Conservation (phyloP, 352 stramenopile species). For the Globisporangium carolinianum region DNA sequence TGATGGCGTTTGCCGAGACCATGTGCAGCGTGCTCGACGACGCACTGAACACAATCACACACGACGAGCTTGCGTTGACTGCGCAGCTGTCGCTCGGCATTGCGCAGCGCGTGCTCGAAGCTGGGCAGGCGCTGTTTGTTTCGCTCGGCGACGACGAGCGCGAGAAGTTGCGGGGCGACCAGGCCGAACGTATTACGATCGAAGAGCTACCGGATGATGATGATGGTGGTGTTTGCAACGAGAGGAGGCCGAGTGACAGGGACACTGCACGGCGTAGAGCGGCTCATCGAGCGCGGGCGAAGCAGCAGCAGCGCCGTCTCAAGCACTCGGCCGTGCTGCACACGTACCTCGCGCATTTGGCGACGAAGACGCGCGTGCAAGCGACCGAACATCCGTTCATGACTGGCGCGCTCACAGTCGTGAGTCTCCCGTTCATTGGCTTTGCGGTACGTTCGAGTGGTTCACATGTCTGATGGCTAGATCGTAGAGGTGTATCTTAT, state of each 20-base stretch:
- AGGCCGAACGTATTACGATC: slow-evolving; percentile 57
- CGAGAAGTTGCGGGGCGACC: slow-evolving; percentile 25
- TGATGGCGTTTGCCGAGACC: slow-evolving; percentile 66
- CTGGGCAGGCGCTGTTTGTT: slow-evolving; percentile 59
- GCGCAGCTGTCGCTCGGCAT: slow-evolving; percentile 70
- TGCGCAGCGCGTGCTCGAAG: slow-evolving; percentile 63
- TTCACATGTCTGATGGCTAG: neutral
- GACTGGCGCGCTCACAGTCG: slow-evolving; percentile 47
- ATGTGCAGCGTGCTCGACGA: slow-evolving; percentile 75
- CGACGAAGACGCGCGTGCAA: slow-evolving; percentile 27
- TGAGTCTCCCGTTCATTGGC: slow-evolving; percentile 68
- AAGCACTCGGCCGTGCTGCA: slow-evolving; percentile 33
- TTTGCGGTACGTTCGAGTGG: slow-evolving; percentile 37
- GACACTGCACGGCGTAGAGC: slow-evolving; percentile 4
- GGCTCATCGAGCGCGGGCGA: slow-evolving; percentile 1
- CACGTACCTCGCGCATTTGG: slow-evolving; percentile 42
- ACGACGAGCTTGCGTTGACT: slow-evolving; percentile 60
- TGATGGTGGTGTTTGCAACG: slow-evolving; percentile 10
- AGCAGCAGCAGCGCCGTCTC: slow-evolving; percentile 17
- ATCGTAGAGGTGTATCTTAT: too few relatives aligned
- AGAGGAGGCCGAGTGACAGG: neutral
- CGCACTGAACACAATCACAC: slow-evolving; percentile 61
- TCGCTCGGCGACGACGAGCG: slow-evolving; percentile 65
- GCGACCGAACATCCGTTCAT: slow-evolving; percentile 53
- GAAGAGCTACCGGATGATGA: slow-evolving; percentile 51